Percentiles rank a stretch among this genome's conserved stretches.
Conservation (phyloP, 2,329 filamentous ascomycete species). For the Diaporthe sp. region DNA sequence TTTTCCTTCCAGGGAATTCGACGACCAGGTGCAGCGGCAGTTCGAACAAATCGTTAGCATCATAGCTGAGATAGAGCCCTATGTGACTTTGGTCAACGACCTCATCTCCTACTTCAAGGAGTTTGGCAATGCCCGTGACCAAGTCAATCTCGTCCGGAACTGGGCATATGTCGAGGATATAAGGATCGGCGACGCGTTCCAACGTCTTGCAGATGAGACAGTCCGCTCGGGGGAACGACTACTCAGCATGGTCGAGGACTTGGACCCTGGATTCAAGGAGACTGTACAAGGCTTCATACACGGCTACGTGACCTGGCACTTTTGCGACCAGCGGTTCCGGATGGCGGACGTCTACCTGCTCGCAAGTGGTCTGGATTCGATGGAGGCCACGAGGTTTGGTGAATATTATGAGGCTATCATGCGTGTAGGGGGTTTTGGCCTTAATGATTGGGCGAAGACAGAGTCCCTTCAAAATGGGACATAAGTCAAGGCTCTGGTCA, state of each 20-base stretch:
- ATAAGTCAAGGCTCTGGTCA: neutral
- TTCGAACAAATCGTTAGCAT: neutral
- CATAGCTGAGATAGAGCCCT: neutral
- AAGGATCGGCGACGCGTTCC: neutral
- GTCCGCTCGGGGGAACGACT: neutral
- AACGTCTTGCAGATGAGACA: neutral
- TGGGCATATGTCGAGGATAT: conserved; percentile 1
- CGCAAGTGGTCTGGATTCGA: neutral
- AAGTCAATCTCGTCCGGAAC: conserved; percentile 1
- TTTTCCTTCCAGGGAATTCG: neutral
- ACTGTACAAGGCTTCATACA: neutral
- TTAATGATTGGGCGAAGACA: neutral
- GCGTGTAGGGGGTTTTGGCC: neutral
- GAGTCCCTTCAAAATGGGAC: neutral
- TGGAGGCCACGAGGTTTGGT: neutral
- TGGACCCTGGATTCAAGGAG: neutral
- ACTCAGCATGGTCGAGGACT: neutral
- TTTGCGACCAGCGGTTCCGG: conserved; percentile 1
- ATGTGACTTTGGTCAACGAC: neutral
- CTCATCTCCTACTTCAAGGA: neutral
- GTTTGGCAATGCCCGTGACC: neutral
- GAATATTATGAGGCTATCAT: neutral
- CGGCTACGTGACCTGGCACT: neutral
- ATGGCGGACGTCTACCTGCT: neutral
- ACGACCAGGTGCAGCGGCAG: neutral